Evolutionary conservation across 441 rosid genomes (phyloP).

Genomic region (Iberis amara): DNA sequence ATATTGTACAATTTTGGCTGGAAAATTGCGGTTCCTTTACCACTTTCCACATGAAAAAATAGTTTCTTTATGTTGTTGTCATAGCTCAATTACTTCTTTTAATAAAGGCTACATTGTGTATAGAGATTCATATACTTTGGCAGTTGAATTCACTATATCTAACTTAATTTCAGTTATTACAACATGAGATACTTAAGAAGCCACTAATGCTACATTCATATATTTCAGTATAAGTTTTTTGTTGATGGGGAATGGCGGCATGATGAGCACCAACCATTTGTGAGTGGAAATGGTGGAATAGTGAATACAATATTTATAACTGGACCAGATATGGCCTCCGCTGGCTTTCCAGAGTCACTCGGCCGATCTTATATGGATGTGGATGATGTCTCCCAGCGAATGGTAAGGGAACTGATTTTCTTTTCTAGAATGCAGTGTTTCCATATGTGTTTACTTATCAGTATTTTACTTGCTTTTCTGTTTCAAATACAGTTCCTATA

Average conservation of each 20-base stretch:
- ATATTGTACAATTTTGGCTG: no score
- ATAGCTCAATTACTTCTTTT: no score
- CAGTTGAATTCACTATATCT: not conserved
- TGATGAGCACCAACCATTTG: slow-evolving; percentile 57
- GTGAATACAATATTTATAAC: slow-evolving; percentile 61
- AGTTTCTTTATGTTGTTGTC: no score
- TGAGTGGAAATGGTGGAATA: slow-evolving; percentile 51
- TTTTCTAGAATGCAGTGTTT: slow-evolving; percentile 4
- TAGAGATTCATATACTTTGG: no score
- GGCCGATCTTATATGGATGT: slow-evolving; percentile 68
- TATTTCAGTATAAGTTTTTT: slow-evolving; percentile 59
- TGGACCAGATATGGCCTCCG: slow-evolving; percentile 39
- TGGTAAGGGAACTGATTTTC: slow-evolving; percentile 37
- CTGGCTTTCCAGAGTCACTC: slow-evolving; percentile 36
- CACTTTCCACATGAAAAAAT: no score
- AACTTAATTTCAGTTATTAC: slow-evolving; percentile 1
- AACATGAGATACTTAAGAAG: slow-evolving; percentile 14
- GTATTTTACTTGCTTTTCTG: not conserved
- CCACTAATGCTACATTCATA: slow-evolving; percentile 21
- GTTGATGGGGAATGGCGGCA: slow-evolving; percentile 69
- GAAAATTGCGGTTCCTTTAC: no score
- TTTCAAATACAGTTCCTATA: not conserved
- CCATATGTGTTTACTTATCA: no score
- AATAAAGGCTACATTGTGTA: no score
- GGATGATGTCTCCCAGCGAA: slow-evolving; percentile 45